Evolutionary conservation across 768 basidiomycete genomes (phyloP), one percentile per base, ranked within the genome.

Genomic region (Termitomyces sp.): DNA sequence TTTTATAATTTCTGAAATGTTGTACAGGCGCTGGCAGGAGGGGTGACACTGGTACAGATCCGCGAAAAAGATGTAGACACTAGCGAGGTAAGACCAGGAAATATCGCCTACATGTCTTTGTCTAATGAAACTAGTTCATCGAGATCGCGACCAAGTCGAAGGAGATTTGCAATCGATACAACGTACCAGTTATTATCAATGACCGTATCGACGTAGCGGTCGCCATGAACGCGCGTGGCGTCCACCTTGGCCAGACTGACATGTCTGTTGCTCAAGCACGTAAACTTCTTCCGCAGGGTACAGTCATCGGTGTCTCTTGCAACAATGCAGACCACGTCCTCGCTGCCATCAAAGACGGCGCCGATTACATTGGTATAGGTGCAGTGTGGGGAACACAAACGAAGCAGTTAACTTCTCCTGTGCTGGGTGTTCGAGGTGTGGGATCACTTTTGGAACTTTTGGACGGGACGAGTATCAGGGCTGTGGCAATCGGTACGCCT

Each of bases 201-300:
- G 90, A 92, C 70, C 84, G 93, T 12, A 77, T 96, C 58, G 95
- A 97, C 66, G 84, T 98, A 24, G 92, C 90, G 9, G 78, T 95
- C 22, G 90, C 91, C 7, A 75, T 91, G 22, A 76, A 82, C 46
- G 87, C 88, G 3, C 81, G 82, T 47, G 94, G 95, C 16, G 86
- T 96, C 12, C 95, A 98, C 68, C 76, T 97, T 46, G 95, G 95
- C 6, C 95, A 97, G 73, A 81, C 83, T 0, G 95, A 96, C 69
- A 90, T 93, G 82, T 83, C 89, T 2, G 77, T 90, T 12, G 67
- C 77, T 44, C 68, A 83, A 45, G 93, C 87, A 3, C 84, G 88
- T 27, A 69, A 68, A 13, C 76, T 97, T 2, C 79, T 98, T 3
- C 91, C 91, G 0, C 67, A 77, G 1, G 82, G 80, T 9, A 75